These are phyloP conservation scores for Tetratostichococcus sp. DNA, from an alignment of 139 green algal genomes.

Conservation along the genomic window DNA sequence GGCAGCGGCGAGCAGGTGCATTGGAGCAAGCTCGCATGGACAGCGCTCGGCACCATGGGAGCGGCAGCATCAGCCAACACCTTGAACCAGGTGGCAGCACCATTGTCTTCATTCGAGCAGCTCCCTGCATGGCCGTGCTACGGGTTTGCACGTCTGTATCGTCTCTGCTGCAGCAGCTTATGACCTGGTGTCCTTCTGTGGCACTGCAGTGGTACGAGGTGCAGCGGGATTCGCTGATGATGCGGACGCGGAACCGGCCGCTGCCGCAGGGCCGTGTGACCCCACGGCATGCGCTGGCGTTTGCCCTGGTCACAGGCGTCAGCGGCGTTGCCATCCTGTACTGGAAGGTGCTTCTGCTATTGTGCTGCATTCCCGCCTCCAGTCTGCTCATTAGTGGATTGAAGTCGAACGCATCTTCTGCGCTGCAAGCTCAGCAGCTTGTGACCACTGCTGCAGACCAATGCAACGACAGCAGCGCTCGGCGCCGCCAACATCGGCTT, in stretches of 20 bases:
- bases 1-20: slow-evolving; percentile 68
- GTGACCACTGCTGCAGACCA: slow-evolving; percentile 57
- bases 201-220: slow-evolving; percentile 69
- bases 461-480: slow-evolving; percentile 75
- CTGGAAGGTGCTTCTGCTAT: slow-evolving; percentile 40
- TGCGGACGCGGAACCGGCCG: slow-evolving; percentile 81
- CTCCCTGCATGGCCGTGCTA: too few species aligned
- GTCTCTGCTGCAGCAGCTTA: too few species aligned
- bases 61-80: slow-evolving; percentile 88
- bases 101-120: too few species aligned
- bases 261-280: slow-evolving; percentile 80
- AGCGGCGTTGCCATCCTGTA: slow-evolving; percentile 67
- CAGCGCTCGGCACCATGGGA: slow-evolving; percentile 81
- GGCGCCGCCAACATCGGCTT: slow-evolving; percentile 92
- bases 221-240: slow-evolving; percentile 79
- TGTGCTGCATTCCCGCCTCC: too few species aligned
- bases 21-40: slow-evolving; percentile 71
- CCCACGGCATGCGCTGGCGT: slow-evolving; percentile 66
- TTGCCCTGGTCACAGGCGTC: slow-evolving; percentile 66
- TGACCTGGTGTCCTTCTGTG: too few species aligned
- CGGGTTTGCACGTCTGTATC: too few species aligned
- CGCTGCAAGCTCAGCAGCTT: too few species aligned
- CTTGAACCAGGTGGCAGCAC: slow-evolving; percentile 95
- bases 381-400: too few species aligned
- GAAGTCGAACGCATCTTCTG: too few species aligned